Conservation (phyloP, 345 rosid genomes). For the Pistacia integerrima region DNA sequence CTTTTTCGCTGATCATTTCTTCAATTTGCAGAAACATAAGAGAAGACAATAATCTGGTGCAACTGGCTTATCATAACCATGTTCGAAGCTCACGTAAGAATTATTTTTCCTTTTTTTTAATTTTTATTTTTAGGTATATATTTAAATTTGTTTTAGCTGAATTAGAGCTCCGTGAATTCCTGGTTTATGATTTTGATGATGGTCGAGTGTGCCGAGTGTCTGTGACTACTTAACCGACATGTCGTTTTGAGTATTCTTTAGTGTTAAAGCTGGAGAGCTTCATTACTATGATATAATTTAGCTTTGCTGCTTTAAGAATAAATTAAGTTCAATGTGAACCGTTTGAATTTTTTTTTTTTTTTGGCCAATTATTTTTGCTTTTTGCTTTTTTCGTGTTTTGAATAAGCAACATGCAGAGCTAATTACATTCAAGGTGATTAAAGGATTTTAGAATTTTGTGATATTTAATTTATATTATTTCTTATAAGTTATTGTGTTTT, state of each 20-base stretch:
- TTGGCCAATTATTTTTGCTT: background rate
- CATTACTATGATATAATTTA: background rate
- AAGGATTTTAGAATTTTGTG: background rate
- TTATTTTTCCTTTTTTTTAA: background rate
- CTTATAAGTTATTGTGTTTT: background rate
- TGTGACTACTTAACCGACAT: background rate
- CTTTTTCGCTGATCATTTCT: slow-evolving; percentile 39
- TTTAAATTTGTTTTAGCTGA: background rate
- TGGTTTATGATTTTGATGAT: background rate
- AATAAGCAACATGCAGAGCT: background rate
- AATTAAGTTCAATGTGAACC: background rate
- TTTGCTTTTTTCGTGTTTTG: background rate
- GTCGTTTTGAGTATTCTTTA: background rate
- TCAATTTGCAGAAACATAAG: slow-evolving; percentile 29
- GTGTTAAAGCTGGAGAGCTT: background rate
- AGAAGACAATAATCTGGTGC: slow-evolving; percentile 23
- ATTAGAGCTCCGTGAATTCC: background rate
- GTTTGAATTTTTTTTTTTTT: background rate
- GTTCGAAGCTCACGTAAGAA: slow-evolving; percentile 91
- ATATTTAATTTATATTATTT: background rate
- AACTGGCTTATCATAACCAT: slow-evolving; percentile 45
- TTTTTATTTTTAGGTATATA: background rate
- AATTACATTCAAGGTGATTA: too few species aligned
- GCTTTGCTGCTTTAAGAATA: background rate
- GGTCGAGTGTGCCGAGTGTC: background rate